A percentile compares a stretch with the other conserved stretches of the same genome.
Evolutionary conservation across 345 rosid genomes (phyloP).

Genomic region (Lenwebbia sp.): DNA sequence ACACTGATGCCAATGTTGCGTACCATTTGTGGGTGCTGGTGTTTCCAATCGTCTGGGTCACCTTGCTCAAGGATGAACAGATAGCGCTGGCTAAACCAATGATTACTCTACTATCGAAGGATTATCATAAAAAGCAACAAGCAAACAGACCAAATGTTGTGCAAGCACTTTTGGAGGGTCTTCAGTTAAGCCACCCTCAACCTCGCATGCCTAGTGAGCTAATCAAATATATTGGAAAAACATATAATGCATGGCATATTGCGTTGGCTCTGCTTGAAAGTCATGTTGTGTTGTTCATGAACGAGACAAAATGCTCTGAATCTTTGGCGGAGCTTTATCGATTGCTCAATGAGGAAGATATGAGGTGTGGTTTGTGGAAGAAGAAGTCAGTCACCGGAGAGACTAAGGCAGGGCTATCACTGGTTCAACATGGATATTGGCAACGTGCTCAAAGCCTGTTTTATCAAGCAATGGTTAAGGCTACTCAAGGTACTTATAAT

Average conservation of each 20-base stretch:
- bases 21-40: constrained; percentile 98
- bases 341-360: constrained; percentile 94
- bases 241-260: constrained; percentile 96
- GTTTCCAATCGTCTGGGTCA: constrained; percentile 96
- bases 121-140: constrained; percentile 98
- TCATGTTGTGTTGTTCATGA: constrained; percentile 86
- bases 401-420: constrained; percentile 93
- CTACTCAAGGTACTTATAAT: constrained; percentile 96
- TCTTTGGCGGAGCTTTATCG: constrained; percentile 95
- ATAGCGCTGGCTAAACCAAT: constrained; percentile 81
- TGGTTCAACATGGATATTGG: constrained; percentile 99
- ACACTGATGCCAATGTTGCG: constrained; percentile 91
- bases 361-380: constrained; percentile 99
- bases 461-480: constrained; percentile 97
- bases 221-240: constrained; percentile 92
- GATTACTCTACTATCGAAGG: constrained; percentile 75
- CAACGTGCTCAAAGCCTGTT: constrained; percentile 88
- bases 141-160: constrained; percentile 92
- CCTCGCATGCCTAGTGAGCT: constrained; percentile 99
- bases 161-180: constrained; percentile 98
- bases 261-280: constrained; percentile 91
- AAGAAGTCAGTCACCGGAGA: constrained; percentile 90
- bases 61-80: constrained; percentile 85
- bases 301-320: constrained; percentile 86
- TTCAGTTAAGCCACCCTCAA: constrained; percentile 96